These are phyloP conservation scores for Ogataea ganodermae DNA, from an alignment of 805 yeast species.

Conservation along the genomic window DNA sequence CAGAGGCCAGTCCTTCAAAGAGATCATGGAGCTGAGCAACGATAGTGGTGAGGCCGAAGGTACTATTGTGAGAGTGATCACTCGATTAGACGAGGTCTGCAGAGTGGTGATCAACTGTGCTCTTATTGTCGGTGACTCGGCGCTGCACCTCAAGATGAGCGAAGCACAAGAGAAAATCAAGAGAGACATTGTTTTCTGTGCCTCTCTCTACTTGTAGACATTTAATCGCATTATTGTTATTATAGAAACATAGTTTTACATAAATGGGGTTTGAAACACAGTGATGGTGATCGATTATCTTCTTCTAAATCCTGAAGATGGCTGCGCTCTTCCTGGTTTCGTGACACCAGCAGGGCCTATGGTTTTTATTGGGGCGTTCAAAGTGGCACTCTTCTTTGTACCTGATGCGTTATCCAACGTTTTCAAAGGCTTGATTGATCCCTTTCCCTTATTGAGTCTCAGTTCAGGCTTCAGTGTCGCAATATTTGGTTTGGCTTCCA, in stretches of 20 bases:
- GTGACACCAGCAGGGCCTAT: slow-evolving; percentile 22
- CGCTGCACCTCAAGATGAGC: slow-evolving; percentile 84
- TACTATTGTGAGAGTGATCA: slow-evolving; percentile 92
- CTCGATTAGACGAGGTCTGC: slow-evolving; percentile 91
- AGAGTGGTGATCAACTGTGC: slow-evolving; percentile 94
- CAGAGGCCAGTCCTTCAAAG: slow-evolving; percentile 86
- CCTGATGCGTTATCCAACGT: slow-evolving; percentile 20
- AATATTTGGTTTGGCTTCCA: slow-evolving; percentile 62
- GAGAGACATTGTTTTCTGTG: slow-evolving; percentile 96
- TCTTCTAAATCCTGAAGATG: slow-evolving; percentile 19
- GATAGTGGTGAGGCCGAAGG: slow-evolving; percentile 79
- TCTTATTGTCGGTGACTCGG: slow-evolving; percentile 88
- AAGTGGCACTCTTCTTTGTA: background rate
- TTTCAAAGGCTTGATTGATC: slow-evolving; percentile 33
- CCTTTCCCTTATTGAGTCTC: slow-evolving; percentile 36
- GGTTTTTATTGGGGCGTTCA: slow-evolving; percentile 23
- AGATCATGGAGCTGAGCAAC: slow-evolving; percentile 83
- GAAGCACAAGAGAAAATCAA: slow-evolving; percentile 93
- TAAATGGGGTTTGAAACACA: background rate
- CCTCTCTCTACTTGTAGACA: slow-evolving; percentile 75
- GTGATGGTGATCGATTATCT: slow-evolving; percentile 4
- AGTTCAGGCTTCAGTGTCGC: slow-evolving; percentile 32
- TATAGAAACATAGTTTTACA: slow-evolving; percentile 1
- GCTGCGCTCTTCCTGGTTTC: slow-evolving; percentile 17
- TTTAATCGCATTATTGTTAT: background rate